A percentile compares a stretch with the other conserved stretches of the same genome.
Conservation (phyloP, 306 rosid species). For the cucumber (Cucumis sativus) region DNA sequence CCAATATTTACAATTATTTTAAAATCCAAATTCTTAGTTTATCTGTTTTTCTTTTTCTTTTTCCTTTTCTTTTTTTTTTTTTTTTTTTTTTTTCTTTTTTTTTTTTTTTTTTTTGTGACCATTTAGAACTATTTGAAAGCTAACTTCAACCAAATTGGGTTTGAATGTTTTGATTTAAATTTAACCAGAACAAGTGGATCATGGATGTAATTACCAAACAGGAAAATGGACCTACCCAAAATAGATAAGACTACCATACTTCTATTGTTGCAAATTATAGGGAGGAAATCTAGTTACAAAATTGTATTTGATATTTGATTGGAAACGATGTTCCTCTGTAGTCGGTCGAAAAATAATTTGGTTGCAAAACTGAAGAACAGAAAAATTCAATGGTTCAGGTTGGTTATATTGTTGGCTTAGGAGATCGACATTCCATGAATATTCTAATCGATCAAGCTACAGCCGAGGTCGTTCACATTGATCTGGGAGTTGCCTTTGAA, state of each 20-base stretch:
- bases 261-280: not conserved
- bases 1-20: not conserved
- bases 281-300: not conserved
- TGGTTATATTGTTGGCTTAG: slow-evolving; percentile 86
- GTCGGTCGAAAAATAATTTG: not conserved
- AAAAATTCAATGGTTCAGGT: slow-evolving; percentile 33
- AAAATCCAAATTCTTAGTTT: not conserved
- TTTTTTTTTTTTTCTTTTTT: too few species aligned
- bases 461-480: slow-evolving; percentile 95
- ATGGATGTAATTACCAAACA: not conserved
- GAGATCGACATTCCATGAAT: slow-evolving; percentile 91
- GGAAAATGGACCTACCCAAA: not conserved
- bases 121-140: not conserved
- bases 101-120: too few species aligned
- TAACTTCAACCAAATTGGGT: not conserved
- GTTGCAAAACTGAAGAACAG: not conserved
- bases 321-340: not conserved
- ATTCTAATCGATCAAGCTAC: slow-evolving; percentile 81
- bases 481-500: slow-evolving; percentile 97
- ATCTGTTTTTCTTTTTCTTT: too few species aligned
- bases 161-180: not conserved
- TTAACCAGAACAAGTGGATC: not conserved
- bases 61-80: too few species aligned
- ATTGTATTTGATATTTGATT: not conserved
- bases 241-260: not conserved